Conservation (phyloP, 257 asterid species). For the Solanum paucissectum region DNA sequence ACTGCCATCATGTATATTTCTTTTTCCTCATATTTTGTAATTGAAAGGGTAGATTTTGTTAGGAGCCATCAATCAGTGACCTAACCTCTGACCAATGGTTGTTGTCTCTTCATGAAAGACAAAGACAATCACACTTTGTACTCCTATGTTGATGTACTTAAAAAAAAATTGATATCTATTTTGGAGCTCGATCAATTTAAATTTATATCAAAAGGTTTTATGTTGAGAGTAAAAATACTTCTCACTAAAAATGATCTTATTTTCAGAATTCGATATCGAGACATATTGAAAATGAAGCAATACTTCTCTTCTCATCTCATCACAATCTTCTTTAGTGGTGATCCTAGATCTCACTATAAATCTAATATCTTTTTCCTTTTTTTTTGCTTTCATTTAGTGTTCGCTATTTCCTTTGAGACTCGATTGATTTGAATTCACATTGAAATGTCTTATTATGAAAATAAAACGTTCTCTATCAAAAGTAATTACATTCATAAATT, state of each 20-base stretch:
- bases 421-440: not conserved
- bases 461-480: not conserved
- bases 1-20: no score
- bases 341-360: not conserved
- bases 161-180: fast-evolving
- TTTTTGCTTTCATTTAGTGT: not conserved
- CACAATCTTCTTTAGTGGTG: not conserved
- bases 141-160: not conserved
- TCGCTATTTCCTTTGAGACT: fast-evolving
- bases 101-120: not conserved
- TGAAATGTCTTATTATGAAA: not conserved
- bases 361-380: not conserved
- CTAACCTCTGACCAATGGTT: not conserved
- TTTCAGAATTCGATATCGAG: fast-evolving
- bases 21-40: not conserved
- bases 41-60: not conserved
- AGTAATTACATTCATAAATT: not conserved
- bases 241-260: not conserved
- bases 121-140: not conserved
- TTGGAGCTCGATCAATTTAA: not conserved
- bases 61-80: not conserved
- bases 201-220: not conserved
- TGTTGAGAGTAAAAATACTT: fast-evolving
- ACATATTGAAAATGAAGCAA: not conserved
- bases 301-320: not conserved